These are phyloP conservation scores for Colletotrichum zoysiae DNA, from an alignment of 2,329 filamentous ascomycete genomes.

Conservation along the genomic window DNA sequence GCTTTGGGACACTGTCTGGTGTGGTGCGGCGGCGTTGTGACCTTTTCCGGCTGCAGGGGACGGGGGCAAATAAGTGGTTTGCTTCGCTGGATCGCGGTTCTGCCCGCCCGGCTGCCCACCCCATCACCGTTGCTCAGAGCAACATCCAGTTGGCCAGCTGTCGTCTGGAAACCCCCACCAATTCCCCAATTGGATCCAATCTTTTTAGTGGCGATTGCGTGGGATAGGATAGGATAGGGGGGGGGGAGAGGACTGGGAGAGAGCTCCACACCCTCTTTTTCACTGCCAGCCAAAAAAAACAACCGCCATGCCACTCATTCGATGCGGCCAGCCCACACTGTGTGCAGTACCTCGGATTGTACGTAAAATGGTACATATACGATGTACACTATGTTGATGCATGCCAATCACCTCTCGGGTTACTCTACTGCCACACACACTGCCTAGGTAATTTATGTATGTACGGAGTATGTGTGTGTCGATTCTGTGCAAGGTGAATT, in stretches of 20 bases:
- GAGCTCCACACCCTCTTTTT: slow-evolving; percentile 9
- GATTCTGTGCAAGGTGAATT: not conserved
- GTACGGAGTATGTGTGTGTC: not conserved
- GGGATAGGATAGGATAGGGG: slow-evolving; percentile 25
- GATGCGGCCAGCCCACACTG: not conserved
- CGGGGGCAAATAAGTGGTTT: not conserved
- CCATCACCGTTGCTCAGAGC: slow-evolving; percentile 36
- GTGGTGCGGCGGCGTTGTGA: slow-evolving; percentile 5
- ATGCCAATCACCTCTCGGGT: slow-evolving; percentile 3
- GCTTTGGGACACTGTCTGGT: slow-evolving; percentile 1
- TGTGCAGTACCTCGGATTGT: not conserved
- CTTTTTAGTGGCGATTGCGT: slow-evolving; percentile 36
- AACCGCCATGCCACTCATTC: slow-evolving; percentile 1
- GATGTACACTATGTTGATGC: not conserved
- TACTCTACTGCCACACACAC: not conserved
- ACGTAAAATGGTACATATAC: no score
- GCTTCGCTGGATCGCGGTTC: not conserved
- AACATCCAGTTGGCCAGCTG: slow-evolving; percentile 40
- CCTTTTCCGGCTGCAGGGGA: slow-evolving; percentile 7
- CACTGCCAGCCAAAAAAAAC: slow-evolving; percentile 8
- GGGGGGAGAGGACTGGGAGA: slow-evolving; percentile 3
- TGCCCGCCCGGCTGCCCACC: not conserved
- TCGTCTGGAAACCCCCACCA: slow-evolving; percentile 32
- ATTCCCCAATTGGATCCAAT: slow-evolving; percentile 40
- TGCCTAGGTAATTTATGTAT: not conserved